Evolutionary conservation across 2,329 filamentous ascomycete species (phyloP).

Genomic region (Trichoderma breve): DNA sequence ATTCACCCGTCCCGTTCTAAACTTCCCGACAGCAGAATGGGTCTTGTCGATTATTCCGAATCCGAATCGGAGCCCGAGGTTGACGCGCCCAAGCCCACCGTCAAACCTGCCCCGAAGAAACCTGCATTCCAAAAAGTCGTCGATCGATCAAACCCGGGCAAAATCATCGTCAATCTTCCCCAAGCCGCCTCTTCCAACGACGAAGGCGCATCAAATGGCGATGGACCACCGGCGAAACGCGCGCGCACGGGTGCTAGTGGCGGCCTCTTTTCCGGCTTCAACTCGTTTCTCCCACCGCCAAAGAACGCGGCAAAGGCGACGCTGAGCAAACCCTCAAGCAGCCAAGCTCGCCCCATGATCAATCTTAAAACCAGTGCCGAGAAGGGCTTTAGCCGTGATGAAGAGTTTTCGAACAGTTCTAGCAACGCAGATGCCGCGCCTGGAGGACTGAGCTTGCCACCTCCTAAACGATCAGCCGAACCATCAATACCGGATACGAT

Average conservation of each 20-base stretch:
- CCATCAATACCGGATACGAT: conserved; percentile 55
- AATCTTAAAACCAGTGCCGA: conserved; percentile 80
- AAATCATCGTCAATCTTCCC: conserved; percentile 79
- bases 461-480: conserved; percentile 41
- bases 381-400: conserved; percentile 72
- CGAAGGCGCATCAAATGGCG: conserved; percentile 19
- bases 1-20: background rate
- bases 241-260: conserved; percentile 54
- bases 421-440: conserved; percentile 25
- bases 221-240: conserved; percentile 65
- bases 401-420: conserved; percentile 24
- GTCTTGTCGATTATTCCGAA: conserved; percentile 79
- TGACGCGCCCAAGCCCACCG: conserved; percentile 31
- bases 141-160: conserved; percentile 75
- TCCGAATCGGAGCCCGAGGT: conserved; percentile 71
- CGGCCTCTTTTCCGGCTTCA: conserved; percentile 75
- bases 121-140: conserved; percentile 72
- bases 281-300: conserved; percentile 80
- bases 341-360: conserved; percentile 42
- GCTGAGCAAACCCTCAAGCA: conserved; percentile 22
- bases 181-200: conserved; percentile 46
- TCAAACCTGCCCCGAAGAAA: conserved; percentile 49
- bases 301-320: conserved; percentile 54
- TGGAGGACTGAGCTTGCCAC: conserved; percentile 36
- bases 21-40: conserved; percentile 52